Base-by-base conservation (phyloP, 2,329 filamentous ascomycete species). In the Verticillium nubilum region DNA sequence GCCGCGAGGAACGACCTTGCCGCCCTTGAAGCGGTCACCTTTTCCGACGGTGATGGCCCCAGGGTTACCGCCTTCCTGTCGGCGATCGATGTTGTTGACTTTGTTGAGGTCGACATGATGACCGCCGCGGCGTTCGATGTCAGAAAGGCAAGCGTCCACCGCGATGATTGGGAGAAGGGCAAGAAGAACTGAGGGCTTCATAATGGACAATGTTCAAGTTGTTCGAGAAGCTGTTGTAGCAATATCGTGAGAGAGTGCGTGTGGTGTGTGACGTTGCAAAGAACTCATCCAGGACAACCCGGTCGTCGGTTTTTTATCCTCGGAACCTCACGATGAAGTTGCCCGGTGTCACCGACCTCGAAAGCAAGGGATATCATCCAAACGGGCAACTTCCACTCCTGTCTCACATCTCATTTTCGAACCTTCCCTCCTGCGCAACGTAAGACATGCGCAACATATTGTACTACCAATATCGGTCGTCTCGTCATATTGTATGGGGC, bases 1-100 rank as follows among this genome's bases (percentile, higher is more conserved):
- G 26, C 73, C 74, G n/a, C 64, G 59, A 3, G 74, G 73, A 0
- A 61, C 61, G 26, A 58, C 53, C 31, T 37, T 59, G n/a, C 62
- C 62, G 23, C 56, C 59, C 5, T 37, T 37, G 26, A 63, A 63
- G 28, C 62, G 60, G 28, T 63, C 62, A 25, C 62, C 60, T n/a
- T 19, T 53, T 15, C 19, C 52, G 9, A 53, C 25, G 13, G 52
- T 25, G 4, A 53, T 26, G 52, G 25, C 28, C 5, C 35, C 35
- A 13, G n/a, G 9, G 19, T 4, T 7, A 13, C 7, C 9, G 1
- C 6, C 19, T 23, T 50, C 42, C 25, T 50, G 42, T 17, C 25
- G 52, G 25, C 27, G 26, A 13, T 13, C 52, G 25, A 29, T 53
- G 52, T 7, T 53, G 25, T 28, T 27, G 52, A 19, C 25, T 5